Evolutionary conservation across 768 basidiomycete genomes (phyloP).

Genomic region (Lyophyllum atratum): DNA sequence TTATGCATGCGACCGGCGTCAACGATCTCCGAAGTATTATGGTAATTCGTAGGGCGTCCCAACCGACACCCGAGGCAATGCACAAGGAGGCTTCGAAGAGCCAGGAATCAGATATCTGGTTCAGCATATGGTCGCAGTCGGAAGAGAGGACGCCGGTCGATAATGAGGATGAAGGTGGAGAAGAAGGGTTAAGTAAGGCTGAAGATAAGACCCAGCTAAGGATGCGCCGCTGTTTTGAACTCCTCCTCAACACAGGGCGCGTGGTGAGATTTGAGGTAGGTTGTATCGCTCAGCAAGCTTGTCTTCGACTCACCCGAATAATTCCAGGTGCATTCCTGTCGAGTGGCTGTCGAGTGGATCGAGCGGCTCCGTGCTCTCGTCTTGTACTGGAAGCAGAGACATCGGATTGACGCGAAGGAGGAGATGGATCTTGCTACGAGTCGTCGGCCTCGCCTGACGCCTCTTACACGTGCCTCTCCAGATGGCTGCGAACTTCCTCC

Average conservation of each 20-base stretch:
- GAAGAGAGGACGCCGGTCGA: conserved; percentile 51
- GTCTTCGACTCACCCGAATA: neutral
- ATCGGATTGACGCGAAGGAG: conserved; percentile 71
- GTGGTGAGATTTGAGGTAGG: conserved; percentile 80
- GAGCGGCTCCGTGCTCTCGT: conserved; percentile 68
- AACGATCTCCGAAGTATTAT: conserved; percentile 74
- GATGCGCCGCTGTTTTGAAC: conserved; percentile 75
- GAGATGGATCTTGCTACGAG: conserved; percentile 80
- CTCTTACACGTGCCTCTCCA: conserved; percentile 44
- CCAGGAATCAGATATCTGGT: conserved; percentile 34
- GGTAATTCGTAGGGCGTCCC: conserved; percentile 64
- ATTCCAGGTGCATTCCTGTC: conserved; percentile 61
- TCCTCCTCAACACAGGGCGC: conserved; percentile 67
- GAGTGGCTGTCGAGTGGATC: conserved; percentile 84
- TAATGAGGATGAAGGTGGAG: conserved; percentile 67
- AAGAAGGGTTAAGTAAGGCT: conserved; percentile 45
- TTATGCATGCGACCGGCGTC: conserved; percentile 65
- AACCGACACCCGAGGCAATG: conserved; percentile 36
- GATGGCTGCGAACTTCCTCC: conserved; percentile 44
- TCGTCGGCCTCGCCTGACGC: conserved; percentile 61
- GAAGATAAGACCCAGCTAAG: conserved; percentile 47
- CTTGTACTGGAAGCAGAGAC: conserved; percentile 78
- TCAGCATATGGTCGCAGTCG: conserved; percentile 32
- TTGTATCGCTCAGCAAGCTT: neutral
- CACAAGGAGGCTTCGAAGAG: conserved; percentile 34